A percentile compares a stretch with the other conserved stretches of the same genome.
phyloP scores from a whole-genome alignment of 768 basidiomycete species.

The Collybia sordida region DNA sequence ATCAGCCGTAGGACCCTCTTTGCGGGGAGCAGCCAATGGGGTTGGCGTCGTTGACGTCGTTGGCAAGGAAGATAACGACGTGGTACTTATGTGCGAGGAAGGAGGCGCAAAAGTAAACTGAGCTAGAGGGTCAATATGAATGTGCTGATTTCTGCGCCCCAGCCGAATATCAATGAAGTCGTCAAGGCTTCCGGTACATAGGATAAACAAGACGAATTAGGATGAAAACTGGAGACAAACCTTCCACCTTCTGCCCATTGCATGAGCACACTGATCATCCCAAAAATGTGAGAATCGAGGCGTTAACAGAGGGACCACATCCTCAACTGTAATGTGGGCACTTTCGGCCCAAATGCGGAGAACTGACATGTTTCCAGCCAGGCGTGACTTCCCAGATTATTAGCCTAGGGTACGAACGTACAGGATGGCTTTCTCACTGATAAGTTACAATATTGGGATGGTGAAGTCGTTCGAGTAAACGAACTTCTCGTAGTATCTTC shows the following conservation, averaged over 20 bases:
- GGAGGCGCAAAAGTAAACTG: constrained; percentile 24
- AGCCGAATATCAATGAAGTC: constrained; percentile 83
- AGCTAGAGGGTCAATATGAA: constrained; percentile 40
- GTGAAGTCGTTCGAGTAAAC: constrained; percentile 79
- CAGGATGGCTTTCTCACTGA: constrained; percentile 44
- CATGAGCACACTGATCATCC: constrained; percentile 69
- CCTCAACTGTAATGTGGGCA: constrained; percentile 84
- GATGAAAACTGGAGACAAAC: constrained; percentile 21
- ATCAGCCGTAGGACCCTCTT: constrained; percentile 22
- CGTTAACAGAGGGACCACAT: constrained; percentile 3
- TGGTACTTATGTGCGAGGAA: constrained; percentile 23
- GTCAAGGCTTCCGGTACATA: constrained; percentile 53
- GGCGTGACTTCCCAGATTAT: constrained; percentile 52
- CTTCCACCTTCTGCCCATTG: constrained; percentile 92
- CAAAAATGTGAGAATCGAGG: background rate
- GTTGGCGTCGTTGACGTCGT: background rate
- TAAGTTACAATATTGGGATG: constrained; percentile 96
- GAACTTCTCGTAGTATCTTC: constrained; percentile 77
- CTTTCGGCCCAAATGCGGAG: constrained; percentile 83
- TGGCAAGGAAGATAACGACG: constrained; percentile 19
- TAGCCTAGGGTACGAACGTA: background rate
- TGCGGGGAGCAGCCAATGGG: background rate
- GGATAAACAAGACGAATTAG: background rate
- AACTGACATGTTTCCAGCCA: constrained; percentile 90
- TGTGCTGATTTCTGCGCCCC: constrained; percentile 56